Conservation (phyloP, 2,329 filamentous ascomycete genomes). For the Colletotrichum scovillei region DNA sequence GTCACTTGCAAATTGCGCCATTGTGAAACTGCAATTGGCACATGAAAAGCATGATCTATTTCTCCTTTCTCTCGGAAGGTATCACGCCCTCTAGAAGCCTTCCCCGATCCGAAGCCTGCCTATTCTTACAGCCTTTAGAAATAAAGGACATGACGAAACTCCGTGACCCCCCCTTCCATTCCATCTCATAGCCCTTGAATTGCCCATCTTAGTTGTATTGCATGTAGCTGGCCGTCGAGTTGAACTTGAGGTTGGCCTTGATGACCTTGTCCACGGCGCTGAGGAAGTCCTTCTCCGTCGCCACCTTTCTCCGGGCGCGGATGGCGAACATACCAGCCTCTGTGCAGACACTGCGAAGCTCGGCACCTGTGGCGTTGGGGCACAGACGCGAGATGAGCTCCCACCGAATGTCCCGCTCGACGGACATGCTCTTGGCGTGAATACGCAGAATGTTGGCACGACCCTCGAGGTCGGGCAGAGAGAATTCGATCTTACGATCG, state of each 20-base stretch:
- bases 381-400: conserved; percentile 97
- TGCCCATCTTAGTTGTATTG: conserved; percentile 86
- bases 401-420: conserved; percentile 98
- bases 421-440: conserved; percentile 99
- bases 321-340: conserved; percentile 99
- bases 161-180: conserved; percentile 10
- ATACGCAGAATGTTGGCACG: conserved; percentile 98
- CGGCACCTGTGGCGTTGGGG: conserved; percentile 96
- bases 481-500: conserved; percentile 99
- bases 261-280: conserved; percentile 99
- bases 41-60: conserved; percentile 35
- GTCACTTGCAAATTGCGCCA: neutral
- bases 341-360: conserved; percentile 95
- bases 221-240: conserved; percentile 97
- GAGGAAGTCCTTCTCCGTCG: conserved; percentile 98
- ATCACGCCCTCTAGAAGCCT: conserved; percentile 32
- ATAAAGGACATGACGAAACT: conserved; percentile 31
- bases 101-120: conserved; percentile 36
- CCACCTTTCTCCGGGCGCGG: conserved; percentile 92
- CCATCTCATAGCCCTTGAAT: neutral
- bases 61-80: conserved; percentile 31
- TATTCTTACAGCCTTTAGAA: conserved; percentile 39
- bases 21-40: neutral
- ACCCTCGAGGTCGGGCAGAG: conserved; percentile 94
- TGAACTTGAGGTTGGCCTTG: conserved; percentile 99